These are phyloP conservation scores for Sugiyamaella chiloensis DNA, from an alignment of 805 yeast genomes.

Conservation along the genomic window DNA sequence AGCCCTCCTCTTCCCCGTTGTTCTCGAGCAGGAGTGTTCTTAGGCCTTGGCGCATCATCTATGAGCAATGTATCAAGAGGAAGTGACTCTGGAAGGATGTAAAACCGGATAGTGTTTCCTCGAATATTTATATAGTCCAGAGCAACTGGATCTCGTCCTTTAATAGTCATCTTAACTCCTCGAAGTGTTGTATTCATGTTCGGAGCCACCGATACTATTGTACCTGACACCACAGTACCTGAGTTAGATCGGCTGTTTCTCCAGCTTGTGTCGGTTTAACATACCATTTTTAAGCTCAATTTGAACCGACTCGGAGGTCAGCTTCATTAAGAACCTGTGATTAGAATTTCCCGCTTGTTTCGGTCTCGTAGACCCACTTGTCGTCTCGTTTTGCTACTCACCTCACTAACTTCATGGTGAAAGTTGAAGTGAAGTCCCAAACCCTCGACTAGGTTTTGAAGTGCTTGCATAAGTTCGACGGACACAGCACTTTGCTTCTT, in stretches of 20 bases:
- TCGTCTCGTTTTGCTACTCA: conserved; percentile 24
- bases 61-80: conserved; percentile 52
- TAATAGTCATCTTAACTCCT: conserved; percentile 74
- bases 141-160: conserved; percentile 62
- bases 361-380: not conserved
- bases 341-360: conserved; percentile 11
- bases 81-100: conserved; percentile 79
- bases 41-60: conserved; percentile 43
- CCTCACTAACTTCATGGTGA: conserved; percentile 60
- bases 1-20: conserved; percentile 27
- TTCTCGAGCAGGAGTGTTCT: conserved; percentile 15
- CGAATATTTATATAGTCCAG: conserved; percentile 80
- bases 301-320: conserved; percentile 81
- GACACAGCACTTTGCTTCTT: too few species aligned
- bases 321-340: conserved; percentile 68
- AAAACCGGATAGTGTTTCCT: conserved; percentile 84
- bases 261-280: conserved; percentile 11
- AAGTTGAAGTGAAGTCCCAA: too few species aligned
- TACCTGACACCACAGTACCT: conserved; percentile 73
- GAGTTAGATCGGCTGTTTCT: conserved; percentile 4
- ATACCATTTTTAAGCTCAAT: conserved; percentile 86
- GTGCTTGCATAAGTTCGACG: too few species aligned
- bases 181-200: conserved; percentile 84
- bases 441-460: too few species aligned
- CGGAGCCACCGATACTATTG: conserved; percentile 80